These are phyloP conservation scores for Clavispora santaluciae DNA, from an alignment of 805 yeast genomes.

Conservation along the genomic window DNA sequence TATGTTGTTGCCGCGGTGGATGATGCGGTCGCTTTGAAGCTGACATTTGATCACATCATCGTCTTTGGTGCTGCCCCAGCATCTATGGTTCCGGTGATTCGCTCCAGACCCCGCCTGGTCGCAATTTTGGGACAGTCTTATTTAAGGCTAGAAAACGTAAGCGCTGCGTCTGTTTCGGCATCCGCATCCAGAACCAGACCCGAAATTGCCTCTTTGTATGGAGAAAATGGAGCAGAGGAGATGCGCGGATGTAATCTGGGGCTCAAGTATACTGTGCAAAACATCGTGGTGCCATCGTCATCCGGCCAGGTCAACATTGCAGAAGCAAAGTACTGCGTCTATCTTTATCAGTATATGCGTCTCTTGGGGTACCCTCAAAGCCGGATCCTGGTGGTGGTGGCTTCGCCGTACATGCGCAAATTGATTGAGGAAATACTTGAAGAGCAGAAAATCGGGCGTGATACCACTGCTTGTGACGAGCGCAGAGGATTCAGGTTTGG, in stretches of 20 bases:
- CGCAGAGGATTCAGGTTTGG: conserved; percentile 2
- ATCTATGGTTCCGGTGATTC: neutral
- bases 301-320: conserved; percentile 9
- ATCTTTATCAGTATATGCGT: conserved; percentile 43
- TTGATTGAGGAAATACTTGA: conserved; percentile 39
- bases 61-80: neutral
- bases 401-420: conserved; percentile 35
- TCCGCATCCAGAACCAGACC: neutral
- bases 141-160: too few relatives aligned
- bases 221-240: neutral
- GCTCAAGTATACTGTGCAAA: conserved; percentile 6
- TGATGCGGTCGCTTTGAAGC: neutral
- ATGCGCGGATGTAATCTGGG: conserved; percentile 4
- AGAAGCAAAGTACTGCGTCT: conserved; percentile 45
- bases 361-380: conserved; percentile 37
- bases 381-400: conserved; percentile 38
- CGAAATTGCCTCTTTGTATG: neutral
- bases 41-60: conserved; percentile 6
- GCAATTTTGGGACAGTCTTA: neutral
- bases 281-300: conserved; percentile 7
- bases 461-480: conserved; percentile 3
- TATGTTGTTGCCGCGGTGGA: neutral
- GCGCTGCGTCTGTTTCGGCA: too few relatives aligned
- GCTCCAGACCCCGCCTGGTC: neutral
- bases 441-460: conserved; percentile 19